Evolutionary conservation across 176 grass and related monocot genomes (phyloP).

Genomic region (Musa itinerans): DNA sequence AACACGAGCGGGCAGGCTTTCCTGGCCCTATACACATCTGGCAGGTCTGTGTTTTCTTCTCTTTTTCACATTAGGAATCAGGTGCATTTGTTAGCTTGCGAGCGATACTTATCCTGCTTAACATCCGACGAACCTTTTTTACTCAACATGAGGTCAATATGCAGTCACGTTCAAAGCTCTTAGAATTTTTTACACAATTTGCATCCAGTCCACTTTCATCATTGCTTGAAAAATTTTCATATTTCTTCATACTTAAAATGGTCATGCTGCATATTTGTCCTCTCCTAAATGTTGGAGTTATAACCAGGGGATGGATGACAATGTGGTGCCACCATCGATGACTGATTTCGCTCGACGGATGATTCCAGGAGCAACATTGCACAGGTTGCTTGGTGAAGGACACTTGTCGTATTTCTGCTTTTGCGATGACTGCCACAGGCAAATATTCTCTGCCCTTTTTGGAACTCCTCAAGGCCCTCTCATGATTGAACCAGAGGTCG

Average conservation of each 20-base stretch:
- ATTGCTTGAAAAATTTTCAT: neutral
- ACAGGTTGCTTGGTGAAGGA: constrained; percentile 72
- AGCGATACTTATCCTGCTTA: no score
- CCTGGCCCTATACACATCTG: constrained; percentile 95
- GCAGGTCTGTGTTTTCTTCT: constrained; percentile 49
- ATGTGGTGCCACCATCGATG: constrained; percentile 61
- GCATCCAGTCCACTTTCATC: no score
- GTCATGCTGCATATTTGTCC: neutral
- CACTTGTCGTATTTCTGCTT: constrained; percentile 97
- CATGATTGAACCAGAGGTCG: constrained; percentile 1
- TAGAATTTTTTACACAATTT: no score
- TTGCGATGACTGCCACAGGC: constrained; percentile 77
- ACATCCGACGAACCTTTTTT: no score
- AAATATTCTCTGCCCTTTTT: constrained; percentile 91
- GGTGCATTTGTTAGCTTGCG: no score
- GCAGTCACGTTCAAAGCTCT: no score
- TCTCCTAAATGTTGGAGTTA: neutral
- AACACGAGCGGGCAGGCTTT: constrained; percentile 76
- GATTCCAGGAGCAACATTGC: constrained; percentile 66
- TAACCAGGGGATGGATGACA: constrained; percentile 80
- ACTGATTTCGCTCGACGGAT: constrained; percentile 53
- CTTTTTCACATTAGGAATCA: neutral
- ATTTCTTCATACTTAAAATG: neutral
- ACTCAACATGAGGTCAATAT: no score
- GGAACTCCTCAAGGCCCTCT: constrained; percentile 77